phyloP scores from a whole-genome alignment of 129 eudicot species.

The Flaveria robusta region DNA sequence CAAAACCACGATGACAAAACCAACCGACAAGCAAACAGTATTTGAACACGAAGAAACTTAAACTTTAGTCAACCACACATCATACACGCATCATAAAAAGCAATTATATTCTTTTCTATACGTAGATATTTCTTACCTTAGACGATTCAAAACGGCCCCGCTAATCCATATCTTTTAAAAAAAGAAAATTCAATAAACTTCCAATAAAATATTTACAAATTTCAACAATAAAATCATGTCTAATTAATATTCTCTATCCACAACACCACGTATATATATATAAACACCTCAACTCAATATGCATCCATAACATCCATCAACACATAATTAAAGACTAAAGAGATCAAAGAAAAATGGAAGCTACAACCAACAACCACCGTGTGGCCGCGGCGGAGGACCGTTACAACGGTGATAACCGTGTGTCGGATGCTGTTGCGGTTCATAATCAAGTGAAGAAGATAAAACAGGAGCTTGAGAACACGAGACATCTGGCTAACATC shows the following conservation, averaged over 20 bases:
- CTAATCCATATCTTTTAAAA: constrained; percentile 1
- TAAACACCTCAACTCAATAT: constrained; percentile 12
- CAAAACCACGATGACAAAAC: constrained; percentile 4
- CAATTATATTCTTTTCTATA: background rate
- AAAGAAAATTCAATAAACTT: constrained; percentile 8
- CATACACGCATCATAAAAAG: background rate
- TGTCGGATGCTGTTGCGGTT: constrained; percentile 34
- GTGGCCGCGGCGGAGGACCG: constrained; percentile 20
- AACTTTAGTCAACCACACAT: constrained; percentile 23
- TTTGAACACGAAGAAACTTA: constrained; percentile 11
- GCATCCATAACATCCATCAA: constrained; percentile 10
- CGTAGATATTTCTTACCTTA: constrained; percentile 20
- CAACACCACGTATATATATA: constrained; percentile 8
- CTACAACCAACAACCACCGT: constrained; percentile 19
- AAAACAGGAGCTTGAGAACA: constrained; percentile 62
- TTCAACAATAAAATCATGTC: constrained; percentile 6
- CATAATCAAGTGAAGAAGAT: constrained; percentile 69
- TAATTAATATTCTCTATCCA: background rate
- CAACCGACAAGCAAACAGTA: background rate
- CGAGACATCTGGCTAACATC: constrained; percentile 36
- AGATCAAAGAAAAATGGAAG: constrained; percentile 10
- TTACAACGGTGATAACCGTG: background rate
- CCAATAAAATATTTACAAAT: background rate
- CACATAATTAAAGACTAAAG: no score
- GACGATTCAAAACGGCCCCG: constrained; percentile 17